A percentile compares a stretch with the other conserved stretches of the same genome.
Conservation (phyloP, 352 stramenopile species). For the Peronospora farinosa region DNA sequence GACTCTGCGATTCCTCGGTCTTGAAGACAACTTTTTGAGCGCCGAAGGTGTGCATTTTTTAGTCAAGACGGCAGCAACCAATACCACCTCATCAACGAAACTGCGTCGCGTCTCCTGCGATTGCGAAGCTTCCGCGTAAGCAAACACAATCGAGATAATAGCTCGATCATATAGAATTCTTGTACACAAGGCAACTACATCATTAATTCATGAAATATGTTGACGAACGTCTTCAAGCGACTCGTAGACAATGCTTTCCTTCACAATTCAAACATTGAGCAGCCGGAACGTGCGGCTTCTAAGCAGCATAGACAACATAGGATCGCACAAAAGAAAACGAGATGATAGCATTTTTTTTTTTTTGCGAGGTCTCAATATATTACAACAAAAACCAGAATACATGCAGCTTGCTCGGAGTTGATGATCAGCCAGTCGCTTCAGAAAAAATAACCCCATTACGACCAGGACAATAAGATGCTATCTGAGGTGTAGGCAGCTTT, state of each 20-base stretch:
- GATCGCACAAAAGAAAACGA: background rate
- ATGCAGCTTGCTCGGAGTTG: slow-evolving; percentile 3
- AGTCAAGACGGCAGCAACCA: slow-evolving; percentile 42
- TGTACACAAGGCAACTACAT: slow-evolving; percentile 6
- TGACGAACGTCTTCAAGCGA: slow-evolving; percentile 15
- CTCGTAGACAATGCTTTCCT: no score
- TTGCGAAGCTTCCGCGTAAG: slow-evolving; percentile 13
- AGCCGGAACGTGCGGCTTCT: no score
- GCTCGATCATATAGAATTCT: slow-evolving; percentile 15
- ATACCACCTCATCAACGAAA: slow-evolving; percentile 38
- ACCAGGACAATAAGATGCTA: slow-evolving; percentile 4
- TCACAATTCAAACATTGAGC: no score
- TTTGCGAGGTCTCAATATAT: slow-evolving; percentile 28
- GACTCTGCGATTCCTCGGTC: slow-evolving; percentile 56
- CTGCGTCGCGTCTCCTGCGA: slow-evolving; percentile 49
- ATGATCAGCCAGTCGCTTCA: background rate
- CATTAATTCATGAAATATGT: background rate
- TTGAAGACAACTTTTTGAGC: slow-evolving; percentile 81
- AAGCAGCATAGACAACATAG: no score
- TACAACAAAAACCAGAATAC: slow-evolving; percentile 26
- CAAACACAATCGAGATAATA: slow-evolving; percentile 21
- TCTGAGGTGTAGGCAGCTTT: slow-evolving; percentile 5
- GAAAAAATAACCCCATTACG: slow-evolving; percentile 6
- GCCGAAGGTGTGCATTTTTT: slow-evolving; percentile 53
- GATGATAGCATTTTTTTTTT: slow-evolving; percentile 7